These are phyloP conservation scores for Cladosporium sp. DNA, from an alignment of 2,329 filamentous ascomycete species.

Conservation along the genomic window DNA sequence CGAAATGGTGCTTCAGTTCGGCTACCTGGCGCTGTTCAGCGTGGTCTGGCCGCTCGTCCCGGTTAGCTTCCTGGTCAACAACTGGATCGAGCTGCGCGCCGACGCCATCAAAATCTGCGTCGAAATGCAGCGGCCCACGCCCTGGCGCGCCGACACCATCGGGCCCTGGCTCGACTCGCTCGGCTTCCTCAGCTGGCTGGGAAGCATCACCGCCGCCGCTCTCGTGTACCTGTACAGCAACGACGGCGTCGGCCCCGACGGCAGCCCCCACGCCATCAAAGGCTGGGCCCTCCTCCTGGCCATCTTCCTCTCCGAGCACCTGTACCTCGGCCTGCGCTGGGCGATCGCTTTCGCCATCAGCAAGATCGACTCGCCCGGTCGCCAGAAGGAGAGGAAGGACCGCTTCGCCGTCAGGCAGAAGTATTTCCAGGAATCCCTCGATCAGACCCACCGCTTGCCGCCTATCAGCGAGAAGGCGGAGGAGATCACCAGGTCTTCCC, in stretches of 20 bases:
- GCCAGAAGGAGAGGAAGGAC: constrained; percentile 80
- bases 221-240: constrained; percentile 86
- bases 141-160: constrained; percentile 87
- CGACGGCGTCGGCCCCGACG: constrained; percentile 60
- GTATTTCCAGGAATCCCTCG: constrained; percentile 70
- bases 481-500: constrained; percentile 59
- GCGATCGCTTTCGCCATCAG: constrained; percentile 67
- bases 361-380: constrained; percentile 79
- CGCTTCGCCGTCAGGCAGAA: constrained; percentile 76
- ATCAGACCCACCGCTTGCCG: constrained; percentile 46
- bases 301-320: constrained; percentile 82
- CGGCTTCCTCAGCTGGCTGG: constrained; percentile 89
- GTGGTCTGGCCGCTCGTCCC: constrained; percentile 93
- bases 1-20: constrained; percentile 83
- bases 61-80: constrained; percentile 85
- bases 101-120: constrained; percentile 93
- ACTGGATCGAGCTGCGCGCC: constrained; percentile 91
- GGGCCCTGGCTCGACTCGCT: constrained; percentile 87
- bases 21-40: constrained; percentile 87
- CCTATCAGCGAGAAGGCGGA: constrained; percentile 47
- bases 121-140: constrained; percentile 82
- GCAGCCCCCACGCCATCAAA: constrained; percentile 65
- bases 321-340: constrained; percentile 76
- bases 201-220: constrained; percentile 80
- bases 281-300: constrained; percentile 77